Conservation (phyloP, 1,139 yeast genomes). For the Lodderomyces parapsilosis region DNA sequence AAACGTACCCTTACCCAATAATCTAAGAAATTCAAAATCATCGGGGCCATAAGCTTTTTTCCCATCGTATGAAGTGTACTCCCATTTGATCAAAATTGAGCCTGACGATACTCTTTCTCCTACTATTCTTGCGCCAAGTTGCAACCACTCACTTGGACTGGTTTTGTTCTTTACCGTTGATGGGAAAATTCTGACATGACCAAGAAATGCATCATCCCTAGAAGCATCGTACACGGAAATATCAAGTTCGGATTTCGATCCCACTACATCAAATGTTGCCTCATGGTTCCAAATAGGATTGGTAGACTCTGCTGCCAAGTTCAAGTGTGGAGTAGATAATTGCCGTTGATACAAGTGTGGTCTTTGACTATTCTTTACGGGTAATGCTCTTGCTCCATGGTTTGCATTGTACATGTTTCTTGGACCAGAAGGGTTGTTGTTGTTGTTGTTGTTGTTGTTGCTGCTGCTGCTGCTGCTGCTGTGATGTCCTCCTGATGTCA, state of each 20-base stretch:
- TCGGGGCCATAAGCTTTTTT: slow-evolving; percentile 86
- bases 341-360: slow-evolving; percentile 61
- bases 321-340: slow-evolving; percentile 62
- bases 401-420: slow-evolving; percentile 15
- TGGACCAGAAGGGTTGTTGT: no score
- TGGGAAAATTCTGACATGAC: slow-evolving; percentile 77
- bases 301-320: slow-evolving; percentile 30
- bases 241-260: slow-evolving; percentile 77
- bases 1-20: slow-evolving; percentile 94
- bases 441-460: no score
- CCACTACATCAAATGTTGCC: slow-evolving; percentile 88
- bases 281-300: slow-evolving; percentile 90
- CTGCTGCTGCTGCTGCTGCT: no score
- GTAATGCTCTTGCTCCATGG: slow-evolving; percentile 18
- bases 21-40: slow-evolving; percentile 86
- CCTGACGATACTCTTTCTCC: slow-evolving; percentile 75
- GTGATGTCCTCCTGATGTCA: slow-evolving; percentile 30
- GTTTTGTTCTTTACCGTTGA: slow-evolving; percentile 44
- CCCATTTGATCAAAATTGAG: slow-evolving; percentile 70
- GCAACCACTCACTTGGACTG: slow-evolving; percentile 63
- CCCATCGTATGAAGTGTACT: slow-evolving; percentile 64
- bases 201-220: slow-evolving; percentile 79
- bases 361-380: slow-evolving; percentile 22
- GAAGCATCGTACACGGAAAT: slow-evolving; percentile 85
- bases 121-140: slow-evolving; percentile 66